Base-by-base conservation (phyloP, 1,284 basidiomycete genomes). In the Marasmius fiardii region DNA sequence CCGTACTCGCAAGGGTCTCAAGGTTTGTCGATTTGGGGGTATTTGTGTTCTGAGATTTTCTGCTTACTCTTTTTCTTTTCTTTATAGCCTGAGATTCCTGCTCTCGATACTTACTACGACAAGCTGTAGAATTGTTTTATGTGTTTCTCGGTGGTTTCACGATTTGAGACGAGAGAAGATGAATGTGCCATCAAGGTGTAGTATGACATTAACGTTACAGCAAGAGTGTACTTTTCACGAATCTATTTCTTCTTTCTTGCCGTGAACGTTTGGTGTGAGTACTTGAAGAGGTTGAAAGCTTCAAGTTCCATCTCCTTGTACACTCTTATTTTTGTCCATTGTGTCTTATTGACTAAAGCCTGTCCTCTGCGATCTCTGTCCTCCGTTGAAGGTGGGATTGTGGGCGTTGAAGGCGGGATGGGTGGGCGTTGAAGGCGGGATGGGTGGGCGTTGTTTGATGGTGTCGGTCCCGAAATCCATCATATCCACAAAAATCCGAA, bases 1-100 rank as follows among this genome's bases (percentile, higher is more conserved):
- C 77, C 92, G 97, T 71, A 77, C 72, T 39, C 88, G 94, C 76
- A 97, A 97, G 80, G 94, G 94, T 80, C 89, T 96, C 71, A 95
- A 95, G 85, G 87, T 86, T 64, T 41, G 73, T 63, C 11, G 18
- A 16, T 16, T 43, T 23, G 31, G 5, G 37, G n/a, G n/a, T 4
- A 7, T 56, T 26, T 20, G 7, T 47, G 28, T 44, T 39, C 20
- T 56, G 37, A 18, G 43, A 3, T 43, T 34, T 44, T 14, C 21
- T 41, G 41, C 51, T 18, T 44, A 52, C 59, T 28, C 52, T 43
- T 55, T 43, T 61, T 16, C 24, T 52, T 37, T 45, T 91, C n/a
- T n/a, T 10, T 31, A 10, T 31, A 31, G 88, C 86, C 89, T 63
- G 93, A 95, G 14, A 88, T 95, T 58, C 94, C 93, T 55, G 49